Percentiles rank a stretch among this genome's conserved stretches.
Evolutionary conservation across 805 yeast species (phyloP).

Genomic region (Blastobotrys mokoenaii): DNA sequence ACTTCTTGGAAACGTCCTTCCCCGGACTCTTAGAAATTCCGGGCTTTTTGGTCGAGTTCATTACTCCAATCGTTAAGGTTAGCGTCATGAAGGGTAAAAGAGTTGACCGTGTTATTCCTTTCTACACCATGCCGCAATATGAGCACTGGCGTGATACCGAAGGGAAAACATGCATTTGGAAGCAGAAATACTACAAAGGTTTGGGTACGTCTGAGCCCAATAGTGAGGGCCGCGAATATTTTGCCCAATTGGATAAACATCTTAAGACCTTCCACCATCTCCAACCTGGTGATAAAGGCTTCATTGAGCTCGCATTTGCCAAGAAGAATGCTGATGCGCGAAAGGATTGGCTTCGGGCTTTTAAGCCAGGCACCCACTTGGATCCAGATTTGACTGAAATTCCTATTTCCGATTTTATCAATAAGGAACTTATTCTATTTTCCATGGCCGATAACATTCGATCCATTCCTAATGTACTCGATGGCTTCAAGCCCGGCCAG

Average conservation of each 20-base stretch:
- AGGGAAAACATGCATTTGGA: conserved; percentile 69
- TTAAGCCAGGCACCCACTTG: conserved; percentile 82
- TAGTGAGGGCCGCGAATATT: conserved; percentile 80
- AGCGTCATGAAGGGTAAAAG: conserved; percentile 49
- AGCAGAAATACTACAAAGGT: conserved; percentile 95
- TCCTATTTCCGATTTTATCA: conserved; percentile 89
- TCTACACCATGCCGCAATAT: conserved; percentile 93
- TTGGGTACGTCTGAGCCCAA: conserved; percentile 81
- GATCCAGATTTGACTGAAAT: conserved; percentile 70
- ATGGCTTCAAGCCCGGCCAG: conserved; percentile 96
- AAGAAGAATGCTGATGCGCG: conserved; percentile 95
- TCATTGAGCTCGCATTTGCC: conserved; percentile 87
- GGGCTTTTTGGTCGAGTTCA: conserved; percentile 86
- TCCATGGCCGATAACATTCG: conserved; percentile 95
- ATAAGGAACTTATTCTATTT: conserved; percentile 87
- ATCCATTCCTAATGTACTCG: conserved; percentile 88
- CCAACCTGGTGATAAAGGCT: conserved; percentile 59
- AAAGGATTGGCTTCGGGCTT: conserved; percentile 92
- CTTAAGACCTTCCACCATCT: conserved; percentile 77
- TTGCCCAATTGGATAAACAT: conserved; percentile 76
- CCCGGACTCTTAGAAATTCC: conserved; percentile 89
- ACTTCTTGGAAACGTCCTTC: conserved; percentile 85
- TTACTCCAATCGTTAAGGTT: conserved; percentile 93
- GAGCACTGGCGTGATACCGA: conserved; percentile 87
- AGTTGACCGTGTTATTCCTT: conserved; percentile 46